Evolutionary conservation across 345 rosid genomes (phyloP), one percentile per base, ranked within the genome.

Genomic region (Heritiera littoralis): DNA sequence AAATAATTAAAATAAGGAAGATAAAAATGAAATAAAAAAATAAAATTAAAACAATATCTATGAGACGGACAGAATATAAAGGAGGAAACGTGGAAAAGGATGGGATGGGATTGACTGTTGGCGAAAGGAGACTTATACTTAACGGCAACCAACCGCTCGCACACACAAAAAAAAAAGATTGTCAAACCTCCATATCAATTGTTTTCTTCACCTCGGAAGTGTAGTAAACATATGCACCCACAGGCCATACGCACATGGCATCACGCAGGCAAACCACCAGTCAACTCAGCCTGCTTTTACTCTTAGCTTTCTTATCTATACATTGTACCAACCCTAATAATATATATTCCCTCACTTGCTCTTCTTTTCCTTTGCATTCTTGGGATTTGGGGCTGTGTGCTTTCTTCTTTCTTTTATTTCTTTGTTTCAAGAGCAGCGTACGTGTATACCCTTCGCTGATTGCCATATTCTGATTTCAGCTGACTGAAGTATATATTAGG

Each of bases 231-330:
- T 15, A 54, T 54, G n/a, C n/a, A 14, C 2, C 58, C n/a, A 15
- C 56, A 52, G 1, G 15, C 56, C 12, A 12, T 35, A 35, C 43
- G 3, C 18, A 18, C 58, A 15, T 54, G 56, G 63, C 76, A 9
- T 28, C 64, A 60, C 74, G 83, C 86, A 80, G 60, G 67, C 76
- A 81, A 89, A 81, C 88, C 85, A 83, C 90, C 89, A 79, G 87
- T 89, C 91, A 80, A 84, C 87, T 89, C 90, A 87, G 83, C 66
- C 69, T 30, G 65, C 35, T 58, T 17, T n/a, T 58, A 35, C 38
- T 35, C 38, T 35, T 35, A 35, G 38, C 30, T 2, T 5, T 3
- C 6, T 32, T 75, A 9, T 7, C 58, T 54, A 5, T 63, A 72
- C 30, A 13, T 18, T 43, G 6, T 43, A 73, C 20, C 51, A 43